Evolutionary conservation across 192 early-diverging fungal species (phyloP).

Genomic region (Haplosporangium gracile): DNA sequence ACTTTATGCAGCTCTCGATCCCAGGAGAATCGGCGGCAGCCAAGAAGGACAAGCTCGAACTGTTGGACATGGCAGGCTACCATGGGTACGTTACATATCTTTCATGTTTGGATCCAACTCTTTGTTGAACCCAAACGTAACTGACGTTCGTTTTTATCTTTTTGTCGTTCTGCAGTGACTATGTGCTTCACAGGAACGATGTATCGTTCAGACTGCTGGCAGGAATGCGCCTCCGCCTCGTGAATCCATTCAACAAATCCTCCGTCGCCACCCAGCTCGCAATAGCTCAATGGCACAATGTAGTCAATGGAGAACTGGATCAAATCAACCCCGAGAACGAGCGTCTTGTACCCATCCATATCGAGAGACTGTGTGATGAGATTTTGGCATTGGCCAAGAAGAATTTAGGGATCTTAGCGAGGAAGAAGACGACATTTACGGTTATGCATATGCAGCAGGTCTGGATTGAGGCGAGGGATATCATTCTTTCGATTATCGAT

Average conservation of each 20-base stretch:
- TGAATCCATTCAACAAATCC: constrained; percentile 31
- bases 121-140: constrained; percentile 6
- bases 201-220: constrained; percentile 64
- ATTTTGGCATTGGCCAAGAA: constrained; percentile 14
- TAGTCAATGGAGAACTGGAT: constrained; percentile 61
- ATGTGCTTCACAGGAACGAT: constrained; percentile 61
- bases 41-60: constrained; percentile 53
- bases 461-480: constrained; percentile 48
- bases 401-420: constrained; percentile 24
- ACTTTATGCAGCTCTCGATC: constrained; percentile 55
- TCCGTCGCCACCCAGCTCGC: constrained; percentile 39
- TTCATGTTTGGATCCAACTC: not conserved
- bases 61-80: constrained; percentile 61
- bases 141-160: not conserved
- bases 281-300: constrained; percentile 60
- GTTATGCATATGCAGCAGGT: constrained; percentile 52
- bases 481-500: constrained; percentile 43
- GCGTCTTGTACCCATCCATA: constrained; percentile 32
- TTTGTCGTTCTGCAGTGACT: constrained; percentile 53
- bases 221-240: constrained; percentile 59
- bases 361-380: constrained; percentile 52
- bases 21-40: constrained; percentile 46
- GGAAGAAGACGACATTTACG: constrained; percentile 33
- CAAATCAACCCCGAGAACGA: constrained; percentile 60
- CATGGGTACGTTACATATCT: constrained; percentile 48